Base-by-base conservation (phyloP, 1,139 yeast species). In the Lodderomyces orthopsilosis region DNA sequence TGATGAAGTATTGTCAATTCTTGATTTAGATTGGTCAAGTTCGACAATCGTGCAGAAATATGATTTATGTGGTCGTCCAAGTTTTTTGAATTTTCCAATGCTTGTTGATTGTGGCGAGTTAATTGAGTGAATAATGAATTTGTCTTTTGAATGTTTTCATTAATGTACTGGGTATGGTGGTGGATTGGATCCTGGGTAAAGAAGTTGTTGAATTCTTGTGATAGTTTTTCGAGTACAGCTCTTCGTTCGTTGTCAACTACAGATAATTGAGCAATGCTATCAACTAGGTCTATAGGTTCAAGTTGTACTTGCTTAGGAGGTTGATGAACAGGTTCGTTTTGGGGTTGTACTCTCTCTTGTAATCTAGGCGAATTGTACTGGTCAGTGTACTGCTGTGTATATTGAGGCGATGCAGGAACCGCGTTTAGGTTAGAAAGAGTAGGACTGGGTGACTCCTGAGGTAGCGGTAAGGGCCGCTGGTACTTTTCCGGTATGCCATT, bases 21-120 rank as follows among this genome's bases (percentile, higher is more conserved):
- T 15, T 47, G 45, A 44, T 66, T 72, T 35, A 64, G 52, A 4
- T 43, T 46, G 13, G 59, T 57, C 36, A 72, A 56, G 18, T 54
- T 57, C 3, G 51, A 51, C 39, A 69, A 56, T 52, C 66, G 70
- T 5, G 56, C 57, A 9, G 56, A 51, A 42, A 74, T 59, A 46
- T 72, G 66, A n/a, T 57, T 47, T 9, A 63, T 51, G 47, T 71
- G 76, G 6, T 53, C 54, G 13, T 58, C 63, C 21, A 73, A 57
- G 34, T 62, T 63, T 6, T 52, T 56, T 14, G 64, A 56, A 51
- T 73, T 73, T 7, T 68, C 73, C 7, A 46, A 39, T 1, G 77
- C 77, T 49, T 68, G 74, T 13, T 57, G 62, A 45, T 61, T 55
- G 46, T 72, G 77, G 48, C 66, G 70, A 22, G 44, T 49, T 17